phyloP scores from a whole-genome alignment of 345 rosid species.

The Arabidopsis arenosa region DNA sequence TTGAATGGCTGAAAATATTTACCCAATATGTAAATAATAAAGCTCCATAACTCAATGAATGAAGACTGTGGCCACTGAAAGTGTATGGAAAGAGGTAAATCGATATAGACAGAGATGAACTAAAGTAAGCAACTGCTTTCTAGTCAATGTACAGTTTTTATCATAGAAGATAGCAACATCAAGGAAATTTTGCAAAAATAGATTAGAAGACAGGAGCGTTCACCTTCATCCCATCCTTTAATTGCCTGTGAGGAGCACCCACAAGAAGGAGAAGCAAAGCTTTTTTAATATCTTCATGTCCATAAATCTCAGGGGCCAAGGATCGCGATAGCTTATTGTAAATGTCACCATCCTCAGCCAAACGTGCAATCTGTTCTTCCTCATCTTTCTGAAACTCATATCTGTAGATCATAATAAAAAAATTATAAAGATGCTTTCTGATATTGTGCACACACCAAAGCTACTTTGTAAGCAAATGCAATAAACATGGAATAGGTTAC shows the following conservation, averaged over 20 bases:
- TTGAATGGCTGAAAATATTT: background rate
- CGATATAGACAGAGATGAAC: conserved; percentile 11
- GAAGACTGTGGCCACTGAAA: conserved; percentile 6
- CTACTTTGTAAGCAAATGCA: background rate
- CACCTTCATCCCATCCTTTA: conserved; percentile 99
- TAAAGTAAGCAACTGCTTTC: conserved; percentile 5
- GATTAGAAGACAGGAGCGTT: conserved; percentile 4
- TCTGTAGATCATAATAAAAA: conserved; percentile 50
- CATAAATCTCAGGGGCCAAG: conserved; percentile 97
- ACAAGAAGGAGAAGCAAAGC: conserved; percentile 96
- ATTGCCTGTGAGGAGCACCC: conserved; percentile 94
- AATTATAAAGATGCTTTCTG: conserved; percentile 9
- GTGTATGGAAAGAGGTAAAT: conserved; percentile 11
- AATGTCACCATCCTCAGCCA: conserved; percentile 98
- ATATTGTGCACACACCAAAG: conserved; percentile 16
- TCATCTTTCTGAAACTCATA: conserved; percentile 85
- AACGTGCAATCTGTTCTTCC: conserved; percentile 81
- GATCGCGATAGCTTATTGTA: conserved; percentile 90
- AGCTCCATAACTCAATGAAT: conserved; percentile 24
- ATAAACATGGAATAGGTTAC: conserved; percentile 22
- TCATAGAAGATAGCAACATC: conserved; percentile 6
- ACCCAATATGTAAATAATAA: background rate
- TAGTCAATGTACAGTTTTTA: background rate
- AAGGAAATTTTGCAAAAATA: conserved; percentile 7
- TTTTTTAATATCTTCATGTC: conserved; percentile 96